Percentiles rank a stretch among this genome's conserved stretches.
Evolutionary conservation across 495 filamentous ascomycete genomes (phyloP).

Genomic region (Annulohypoxylon maeteangense): DNA sequence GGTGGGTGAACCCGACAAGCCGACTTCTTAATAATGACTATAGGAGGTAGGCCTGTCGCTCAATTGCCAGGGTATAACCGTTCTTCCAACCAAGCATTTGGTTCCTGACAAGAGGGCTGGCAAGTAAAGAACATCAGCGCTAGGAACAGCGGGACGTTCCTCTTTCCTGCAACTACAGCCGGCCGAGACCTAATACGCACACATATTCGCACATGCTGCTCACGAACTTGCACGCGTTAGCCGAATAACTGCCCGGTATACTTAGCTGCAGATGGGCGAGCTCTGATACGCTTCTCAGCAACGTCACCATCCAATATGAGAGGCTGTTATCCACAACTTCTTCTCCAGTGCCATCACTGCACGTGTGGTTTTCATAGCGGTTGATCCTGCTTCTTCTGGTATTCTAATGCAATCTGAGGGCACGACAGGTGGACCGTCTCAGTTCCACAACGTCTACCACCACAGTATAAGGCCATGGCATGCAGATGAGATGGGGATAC

Average conservation of each 20-base stretch:
- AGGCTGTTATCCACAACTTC: conserved; percentile 38
- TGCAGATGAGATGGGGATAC: conserved; percentile 25
- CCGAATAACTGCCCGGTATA: conserved; percentile 29
- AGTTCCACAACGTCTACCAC: conserved; percentile 42
- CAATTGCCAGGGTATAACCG: conserved; percentile 29
- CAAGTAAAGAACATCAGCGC: conserved; percentile 27
- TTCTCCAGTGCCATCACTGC: conserved; percentile 40
- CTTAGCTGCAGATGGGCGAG: conserved; percentile 34
- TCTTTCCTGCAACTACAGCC: conserved; percentile 38
- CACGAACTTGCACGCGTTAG: conserved; percentile 32
- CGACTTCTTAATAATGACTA: conserved; percentile 36
- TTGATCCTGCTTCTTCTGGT: conserved; percentile 43
- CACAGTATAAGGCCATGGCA: conserved; percentile 36
- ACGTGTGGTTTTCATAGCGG: conserved; percentile 39
- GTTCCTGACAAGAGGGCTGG: conserved; percentile 36
- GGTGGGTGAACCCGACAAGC: conserved; percentile 40
- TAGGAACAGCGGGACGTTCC: conserved; percentile 36
- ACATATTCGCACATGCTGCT: conserved; percentile 28
- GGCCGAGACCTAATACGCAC: conserved; percentile 27
- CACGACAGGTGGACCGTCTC: conserved; percentile 35
- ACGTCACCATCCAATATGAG: conserved; percentile 39
- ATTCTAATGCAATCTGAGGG: conserved; percentile 36
- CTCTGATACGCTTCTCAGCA: conserved; percentile 34
- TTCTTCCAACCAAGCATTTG: conserved; percentile 37
- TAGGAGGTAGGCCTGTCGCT: conserved; percentile 24